These are phyloP conservation scores for Crocinoboletus sp. DNA, from an alignment of 1,284 basidiomycete species.

Conservation along the genomic window DNA sequence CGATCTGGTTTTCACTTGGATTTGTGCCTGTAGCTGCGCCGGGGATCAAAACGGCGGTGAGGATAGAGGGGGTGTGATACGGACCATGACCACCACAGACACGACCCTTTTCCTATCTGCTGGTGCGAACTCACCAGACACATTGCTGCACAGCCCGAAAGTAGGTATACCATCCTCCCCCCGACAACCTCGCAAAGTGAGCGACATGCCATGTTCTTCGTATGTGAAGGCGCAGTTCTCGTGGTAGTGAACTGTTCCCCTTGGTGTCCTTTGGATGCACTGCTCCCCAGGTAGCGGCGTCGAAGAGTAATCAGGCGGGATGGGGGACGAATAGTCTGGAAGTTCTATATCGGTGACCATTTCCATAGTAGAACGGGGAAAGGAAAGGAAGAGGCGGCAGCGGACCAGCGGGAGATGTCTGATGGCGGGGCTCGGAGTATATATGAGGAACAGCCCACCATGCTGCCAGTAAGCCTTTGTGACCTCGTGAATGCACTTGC, in stretches of 20 bases:
- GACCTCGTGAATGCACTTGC: slow-evolving; percentile 6
- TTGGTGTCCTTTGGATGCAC: slow-evolving; percentile 31
- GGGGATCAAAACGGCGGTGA: slow-evolving; percentile 3
- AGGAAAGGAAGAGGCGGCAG: slow-evolving; percentile 4
- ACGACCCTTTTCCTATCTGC: slow-evolving; percentile 37
- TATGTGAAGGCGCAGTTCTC: slow-evolving; percentile 31
- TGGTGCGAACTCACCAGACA: slow-evolving; percentile 39
- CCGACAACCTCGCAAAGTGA: slow-evolving; percentile 28
- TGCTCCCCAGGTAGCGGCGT: slow-evolving; percentile 32
- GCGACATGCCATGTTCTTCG: slow-evolving; percentile 28
- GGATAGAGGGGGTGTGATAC: slow-evolving; percentile 12
- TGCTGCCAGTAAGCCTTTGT: slow-evolving; percentile 8
- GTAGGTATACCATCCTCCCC: slow-evolving; percentile 31
- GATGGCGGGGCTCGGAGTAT: slow-evolving; percentile 14
- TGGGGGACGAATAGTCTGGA: slow-evolving; percentile 29
- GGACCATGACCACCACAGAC: slow-evolving; percentile 43
- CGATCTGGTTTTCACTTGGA: slow-evolving; percentile 41
- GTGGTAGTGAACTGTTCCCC: slow-evolving; percentile 5
- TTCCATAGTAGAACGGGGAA: slow-evolving; percentile 15
- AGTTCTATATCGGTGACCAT: slow-evolving; percentile 14
- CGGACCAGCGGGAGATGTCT: not conserved
- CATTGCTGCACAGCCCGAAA: slow-evolving; percentile 30
- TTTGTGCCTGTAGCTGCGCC: slow-evolving; percentile 47
- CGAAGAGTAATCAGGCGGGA: slow-evolving; percentile 33
- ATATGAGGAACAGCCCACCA: slow-evolving; percentile 21